Evolutionary conservation across 2,329 filamentous ascomycete species (phyloP), one percentile per base, ranked within the genome.

Genomic region (Ophiocordyceps camponoti-rufipedis): DNA sequence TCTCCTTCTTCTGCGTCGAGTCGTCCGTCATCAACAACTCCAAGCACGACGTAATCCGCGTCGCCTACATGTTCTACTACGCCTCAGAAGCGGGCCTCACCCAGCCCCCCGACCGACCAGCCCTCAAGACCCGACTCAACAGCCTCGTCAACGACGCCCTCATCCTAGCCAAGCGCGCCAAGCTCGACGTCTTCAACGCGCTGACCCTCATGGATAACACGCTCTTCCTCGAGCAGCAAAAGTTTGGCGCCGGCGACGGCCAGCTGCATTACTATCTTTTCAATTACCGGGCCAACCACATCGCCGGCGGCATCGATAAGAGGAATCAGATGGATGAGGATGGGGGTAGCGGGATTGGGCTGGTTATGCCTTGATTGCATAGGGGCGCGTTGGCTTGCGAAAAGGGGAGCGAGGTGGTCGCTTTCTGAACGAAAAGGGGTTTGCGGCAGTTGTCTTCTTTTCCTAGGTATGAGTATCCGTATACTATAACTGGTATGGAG

Each of bases 41-140:
- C 42, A 84, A 84, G 60, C 82, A 94, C 65, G 74, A 78, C 48
- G 76, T 78, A 47, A 79, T 98, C 56, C 82, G 81, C 52, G 91
- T 89, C 4, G 91, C 91, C 29, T 98, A 98, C 64, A 75, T 96
- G 46, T 98, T 89, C 69, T 98, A 98, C 71, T 98, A 98, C 60
- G 91, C 85, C 47, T 83, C 82, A 7, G 86, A 94, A 56, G 69
- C 75, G 5, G 89, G 80, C 11, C 82, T 95, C 51, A 58, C 64
- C 3, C 62, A 68, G 41, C 69, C 75, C 5, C 56, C 68, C 9
- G 65, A 77, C 54, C 71, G 67, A 53, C 46, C 62, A 14, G 75
- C 76, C 29, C 71, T 93, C 53, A 88, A 88, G 66, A 67, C 71
- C n/a, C 79, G 89, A 28, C 72, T 98, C 50, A 88, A 93, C 60